Conservation (phyloP, 2,329 filamentous ascomycete genomes). For the Byssothecium circinans region DNA sequence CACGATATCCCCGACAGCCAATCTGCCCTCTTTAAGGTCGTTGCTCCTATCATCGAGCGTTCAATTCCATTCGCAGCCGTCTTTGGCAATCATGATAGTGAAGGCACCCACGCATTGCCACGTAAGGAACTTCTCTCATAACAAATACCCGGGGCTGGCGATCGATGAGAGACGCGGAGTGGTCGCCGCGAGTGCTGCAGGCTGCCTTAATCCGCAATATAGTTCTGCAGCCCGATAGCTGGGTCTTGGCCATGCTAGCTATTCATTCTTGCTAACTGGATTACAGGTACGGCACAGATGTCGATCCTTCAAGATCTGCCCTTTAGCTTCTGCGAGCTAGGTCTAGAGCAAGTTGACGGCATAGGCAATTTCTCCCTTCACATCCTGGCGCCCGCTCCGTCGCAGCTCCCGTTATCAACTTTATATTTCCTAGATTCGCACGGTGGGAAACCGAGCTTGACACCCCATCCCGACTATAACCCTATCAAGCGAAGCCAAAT, state of each 20-base stretch:
- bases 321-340: constrained; percentile 79
- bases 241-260: constrained; percentile 1
- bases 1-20: constrained; percentile 58
- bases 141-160: background rate
- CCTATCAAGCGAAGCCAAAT: constrained; percentile 92
- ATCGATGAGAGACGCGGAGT: constrained; percentile 1
- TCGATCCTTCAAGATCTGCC: constrained; percentile 55
- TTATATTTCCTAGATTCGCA: constrained; percentile 91
- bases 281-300: constrained; percentile 21
- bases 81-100: constrained; percentile 68
- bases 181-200: background rate
- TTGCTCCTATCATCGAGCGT: constrained; percentile 53
- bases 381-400: constrained; percentile 67
- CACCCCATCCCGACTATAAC: constrained; percentile 81
- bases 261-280: constrained; percentile 10
- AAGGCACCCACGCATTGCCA: constrained; percentile 45
- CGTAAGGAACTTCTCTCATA: constrained; percentile 16
- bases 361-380: constrained; percentile 95
- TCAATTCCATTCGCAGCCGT: constrained; percentile 64
- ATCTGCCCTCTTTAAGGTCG: constrained; percentile 13
- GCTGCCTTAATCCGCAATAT: constrained; percentile 3
- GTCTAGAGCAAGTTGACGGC: constrained; percentile 78
- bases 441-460: constrained; percentile 81
- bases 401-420: constrained; percentile 51
- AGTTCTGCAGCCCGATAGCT: constrained; percentile 1